Evolutionary conservation across 352 stramenopile species (phyloP).

Genomic region (Saprolegnia parasitica): DNA sequence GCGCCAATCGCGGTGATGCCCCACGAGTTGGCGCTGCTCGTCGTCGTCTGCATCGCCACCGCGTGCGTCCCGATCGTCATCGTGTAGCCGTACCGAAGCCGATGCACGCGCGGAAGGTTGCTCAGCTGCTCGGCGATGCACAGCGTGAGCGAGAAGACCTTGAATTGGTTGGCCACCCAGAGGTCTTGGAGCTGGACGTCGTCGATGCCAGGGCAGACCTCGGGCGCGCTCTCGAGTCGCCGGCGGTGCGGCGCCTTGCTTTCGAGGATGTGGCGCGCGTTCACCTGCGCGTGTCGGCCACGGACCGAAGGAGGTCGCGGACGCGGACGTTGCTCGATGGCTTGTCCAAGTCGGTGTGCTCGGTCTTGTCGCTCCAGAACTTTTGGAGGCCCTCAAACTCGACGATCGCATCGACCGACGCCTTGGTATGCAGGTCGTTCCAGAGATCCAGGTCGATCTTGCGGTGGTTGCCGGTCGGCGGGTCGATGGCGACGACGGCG

Average conservation of each 20-base stretch:
- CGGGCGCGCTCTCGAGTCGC: conserved; percentile 5
- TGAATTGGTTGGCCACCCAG: conserved; percentile 13
- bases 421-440: conserved; percentile 5
- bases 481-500: not conserved
- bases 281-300: not conserved
- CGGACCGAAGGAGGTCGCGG: not conserved
- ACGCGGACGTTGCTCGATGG: conserved; percentile 14
- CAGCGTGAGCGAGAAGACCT: conserved; percentile 8
- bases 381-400: conserved; percentile 4
- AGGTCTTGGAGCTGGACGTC: not conserved
- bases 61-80: not conserved
- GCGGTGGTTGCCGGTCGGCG: conserved; percentile 1
- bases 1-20: conserved; percentile 39
- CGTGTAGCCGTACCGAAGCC: not conserved
- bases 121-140: conserved; percentile 24
- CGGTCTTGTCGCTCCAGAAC: conserved; percentile 11
- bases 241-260: conserved; percentile 8
- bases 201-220: conserved; percentile 11
- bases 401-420: conserved; percentile 2
- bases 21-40: conserved; percentile 33
- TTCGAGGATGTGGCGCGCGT: not conserved
- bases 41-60: not conserved
- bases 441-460: conserved; percentile 8
- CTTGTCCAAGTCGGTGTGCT: conserved; percentile 12
- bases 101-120: not conserved